These are phyloP conservation scores for Chrysosporium keratinophilum DNA, from an alignment of 2,329 filamentous ascomycete species.

Conservation along the genomic window DNA sequence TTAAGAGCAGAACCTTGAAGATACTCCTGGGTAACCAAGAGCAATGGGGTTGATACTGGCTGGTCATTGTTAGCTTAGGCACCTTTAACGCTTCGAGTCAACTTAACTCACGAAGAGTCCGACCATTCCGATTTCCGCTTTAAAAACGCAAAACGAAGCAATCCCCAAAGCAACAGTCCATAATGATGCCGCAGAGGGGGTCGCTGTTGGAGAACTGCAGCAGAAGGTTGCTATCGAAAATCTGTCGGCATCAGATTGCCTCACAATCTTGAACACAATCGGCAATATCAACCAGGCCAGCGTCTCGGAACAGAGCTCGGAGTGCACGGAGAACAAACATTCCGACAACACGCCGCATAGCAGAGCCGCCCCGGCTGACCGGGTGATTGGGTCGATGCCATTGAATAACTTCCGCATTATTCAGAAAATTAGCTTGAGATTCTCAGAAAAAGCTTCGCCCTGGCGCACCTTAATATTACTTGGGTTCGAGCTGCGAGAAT, in stretches of 20 bases:
- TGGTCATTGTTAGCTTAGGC: constrained; percentile 12
- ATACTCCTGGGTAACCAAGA: constrained; percentile 22
- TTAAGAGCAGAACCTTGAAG: constrained; percentile 12
- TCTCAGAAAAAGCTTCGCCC: no score
- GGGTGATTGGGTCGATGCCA: neutral
- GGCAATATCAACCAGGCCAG: constrained; percentile 9
- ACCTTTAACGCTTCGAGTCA: neutral
- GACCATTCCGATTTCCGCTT: constrained; percentile 7
- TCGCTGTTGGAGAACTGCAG: neutral
- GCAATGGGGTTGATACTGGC: constrained; percentile 27
- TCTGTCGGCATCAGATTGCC: neutral
- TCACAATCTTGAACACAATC: neutral
- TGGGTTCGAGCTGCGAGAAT: no score
- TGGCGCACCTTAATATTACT: no score
- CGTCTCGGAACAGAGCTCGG: constrained; percentile 8
- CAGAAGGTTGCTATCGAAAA: neutral
- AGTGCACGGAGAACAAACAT: neutral
- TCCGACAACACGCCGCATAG: neutral
- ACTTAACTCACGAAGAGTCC: constrained; percentile 10
- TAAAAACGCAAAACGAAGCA: constrained; percentile 3
- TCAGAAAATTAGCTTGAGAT: neutral
- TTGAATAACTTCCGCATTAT: neutral
- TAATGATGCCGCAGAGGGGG: neutral
- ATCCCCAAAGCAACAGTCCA: constrained; percentile 8
- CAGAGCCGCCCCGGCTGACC: constrained; percentile 7